Evolutionary conservation across 305 asterid genomes (phyloP).

Genomic region (Fraxinus latifolia): DNA sequence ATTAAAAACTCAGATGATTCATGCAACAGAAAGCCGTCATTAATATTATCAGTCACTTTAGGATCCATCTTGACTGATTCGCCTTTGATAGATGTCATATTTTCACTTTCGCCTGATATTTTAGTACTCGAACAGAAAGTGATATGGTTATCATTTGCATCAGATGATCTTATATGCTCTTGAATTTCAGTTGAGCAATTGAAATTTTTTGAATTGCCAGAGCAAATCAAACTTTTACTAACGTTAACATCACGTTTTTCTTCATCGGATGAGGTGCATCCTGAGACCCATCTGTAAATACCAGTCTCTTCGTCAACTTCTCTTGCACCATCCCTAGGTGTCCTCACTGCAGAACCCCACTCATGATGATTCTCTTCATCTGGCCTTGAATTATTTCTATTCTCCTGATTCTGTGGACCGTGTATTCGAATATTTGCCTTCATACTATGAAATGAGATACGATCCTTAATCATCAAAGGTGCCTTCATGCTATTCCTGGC

Average conservation of each 20-base stretch:
- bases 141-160: slow-evolving; percentile 16
- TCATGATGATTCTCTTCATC: slow-evolving; percentile 19
- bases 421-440: slow-evolving; percentile 17
- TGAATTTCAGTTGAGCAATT: slow-evolving; percentile 20
- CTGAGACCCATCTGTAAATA: neutral
- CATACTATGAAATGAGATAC: slow-evolving; percentile 8
- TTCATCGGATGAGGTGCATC: neutral
- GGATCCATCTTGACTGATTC: slow-evolving; percentile 13
- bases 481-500: slow-evolving; percentile 24
- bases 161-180: slow-evolving; percentile 12
- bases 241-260: slow-evolving; percentile 1
- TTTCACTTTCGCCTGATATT: slow-evolving; percentile 18
- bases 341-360: neutral
- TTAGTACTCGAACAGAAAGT: slow-evolving; percentile 19
- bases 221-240: slow-evolving; percentile 16
- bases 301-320: neutral
- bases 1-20: slow-evolving; percentile 21
- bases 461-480: slow-evolving; percentile 10
- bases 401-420: neutral
- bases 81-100: neutral
- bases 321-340: slow-evolving; percentile 10
- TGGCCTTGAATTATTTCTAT: neutral
- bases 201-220: slow-evolving; percentile 20
- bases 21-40: slow-evolving; percentile 8
- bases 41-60: neutral